Conservation (phyloP, 306 rosid genomes). For the Vicia sativa region DNA sequence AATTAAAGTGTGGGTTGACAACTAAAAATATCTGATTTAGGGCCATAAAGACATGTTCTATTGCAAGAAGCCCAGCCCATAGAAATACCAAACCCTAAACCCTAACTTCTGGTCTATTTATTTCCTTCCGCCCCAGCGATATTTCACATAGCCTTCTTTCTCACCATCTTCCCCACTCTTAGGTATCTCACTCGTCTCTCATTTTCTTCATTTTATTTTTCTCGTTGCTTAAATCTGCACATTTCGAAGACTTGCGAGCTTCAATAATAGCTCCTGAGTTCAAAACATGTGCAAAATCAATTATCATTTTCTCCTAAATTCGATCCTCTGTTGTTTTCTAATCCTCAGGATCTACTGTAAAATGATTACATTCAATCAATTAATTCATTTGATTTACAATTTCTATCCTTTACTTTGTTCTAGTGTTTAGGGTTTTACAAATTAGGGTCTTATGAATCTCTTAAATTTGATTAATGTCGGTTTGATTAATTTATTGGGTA, state of each 20-base stretch:
- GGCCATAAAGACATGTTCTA: neutral
- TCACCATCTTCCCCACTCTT: neutral
- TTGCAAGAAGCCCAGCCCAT: constrained; percentile 32
- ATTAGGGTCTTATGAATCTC: too few species aligned
- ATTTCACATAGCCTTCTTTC: neutral
- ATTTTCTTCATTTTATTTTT: neutral
- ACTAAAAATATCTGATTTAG: too few species aligned
- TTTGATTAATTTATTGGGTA: neutral
- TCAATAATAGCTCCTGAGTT: constrained; percentile 49
- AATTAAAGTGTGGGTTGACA: too few species aligned
- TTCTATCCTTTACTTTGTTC: neutral
- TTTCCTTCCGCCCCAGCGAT: neutral
- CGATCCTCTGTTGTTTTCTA: constrained; percentile 34
- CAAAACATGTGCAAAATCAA: constrained; percentile 72
- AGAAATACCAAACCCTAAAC: constrained; percentile 51
- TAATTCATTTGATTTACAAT: neutral
- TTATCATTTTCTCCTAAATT: constrained; percentile 32
- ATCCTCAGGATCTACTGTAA: constrained; percentile 42
- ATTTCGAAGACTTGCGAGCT: constrained; percentile 80
- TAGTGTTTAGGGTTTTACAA: neutral
- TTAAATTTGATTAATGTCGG: too few species aligned
- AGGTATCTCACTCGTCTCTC: constrained; percentile 5
- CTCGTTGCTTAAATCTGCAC: constrained; percentile 34
- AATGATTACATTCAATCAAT: constrained; percentile 49
- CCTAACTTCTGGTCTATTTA: constrained; percentile 38